Conservation (phyloP, 2,329 filamentous ascomycete genomes). For the Verticillium dahliae region DNA sequence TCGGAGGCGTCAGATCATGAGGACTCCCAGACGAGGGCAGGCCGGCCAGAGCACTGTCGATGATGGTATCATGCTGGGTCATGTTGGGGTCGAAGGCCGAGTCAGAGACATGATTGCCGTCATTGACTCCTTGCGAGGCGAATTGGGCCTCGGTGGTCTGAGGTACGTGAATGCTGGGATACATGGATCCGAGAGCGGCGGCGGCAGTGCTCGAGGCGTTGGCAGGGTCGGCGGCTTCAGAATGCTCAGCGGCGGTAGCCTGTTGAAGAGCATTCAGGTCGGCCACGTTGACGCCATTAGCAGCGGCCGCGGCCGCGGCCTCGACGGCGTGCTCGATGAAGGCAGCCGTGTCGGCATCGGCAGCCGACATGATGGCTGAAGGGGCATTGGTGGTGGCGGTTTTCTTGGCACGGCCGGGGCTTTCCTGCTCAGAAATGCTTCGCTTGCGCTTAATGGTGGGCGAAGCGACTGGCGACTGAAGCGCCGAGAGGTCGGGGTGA, state of each 20-base stretch:
- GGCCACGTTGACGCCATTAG: constrained; percentile 39
- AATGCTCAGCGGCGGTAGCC: constrained; percentile 39
- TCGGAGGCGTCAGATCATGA: constrained; percentile 6
- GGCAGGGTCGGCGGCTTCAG: constrained; percentile 40
- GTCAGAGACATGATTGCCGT: constrained; percentile 25
- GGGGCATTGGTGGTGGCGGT: constrained; percentile 23
- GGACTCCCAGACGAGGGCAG: constrained; percentile 5
- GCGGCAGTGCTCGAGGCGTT: constrained; percentile 54
- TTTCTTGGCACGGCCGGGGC: constrained; percentile 46
- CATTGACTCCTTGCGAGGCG: constrained; percentile 40
- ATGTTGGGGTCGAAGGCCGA: constrained; percentile 28
- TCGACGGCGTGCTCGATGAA: constrained; percentile 51
- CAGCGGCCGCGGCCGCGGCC: constrained; percentile 27
- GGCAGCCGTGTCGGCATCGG: constrained; percentile 36
- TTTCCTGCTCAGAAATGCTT: constrained; percentile 34
- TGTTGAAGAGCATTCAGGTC: constrained; percentile 53
- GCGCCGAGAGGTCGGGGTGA: constrained; percentile 38
- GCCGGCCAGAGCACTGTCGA: not conserved
- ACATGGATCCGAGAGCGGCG: constrained; percentile 51
- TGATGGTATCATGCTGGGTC: constrained; percentile 26
- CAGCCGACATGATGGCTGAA: constrained; percentile 34
- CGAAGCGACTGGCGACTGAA: constrained; percentile 18
- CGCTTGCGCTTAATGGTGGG: constrained; percentile 52
- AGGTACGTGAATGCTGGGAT: constrained; percentile 52
- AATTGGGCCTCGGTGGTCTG: constrained; percentile 54